These are phyloP conservation scores for Globisporangium paddicum DNA, from an alignment of 352 stramenopile genomes.

Conservation along the genomic window DNA sequence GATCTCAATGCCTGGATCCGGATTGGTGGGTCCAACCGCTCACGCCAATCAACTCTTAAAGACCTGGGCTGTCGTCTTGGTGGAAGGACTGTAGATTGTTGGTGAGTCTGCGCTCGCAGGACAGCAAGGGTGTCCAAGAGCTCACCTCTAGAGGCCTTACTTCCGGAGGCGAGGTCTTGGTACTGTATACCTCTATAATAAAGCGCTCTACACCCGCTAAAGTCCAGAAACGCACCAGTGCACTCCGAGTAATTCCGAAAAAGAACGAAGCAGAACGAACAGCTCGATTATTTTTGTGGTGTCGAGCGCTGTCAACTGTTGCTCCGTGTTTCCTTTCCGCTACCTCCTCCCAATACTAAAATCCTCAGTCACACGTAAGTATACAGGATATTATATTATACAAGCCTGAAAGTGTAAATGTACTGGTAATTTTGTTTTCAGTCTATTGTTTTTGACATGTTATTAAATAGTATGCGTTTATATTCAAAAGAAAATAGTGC, in stretches of 20 bases:
- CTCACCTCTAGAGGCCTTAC: not conserved
- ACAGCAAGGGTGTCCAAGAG: not conserved
- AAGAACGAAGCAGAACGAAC: not conserved
- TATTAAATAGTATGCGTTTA: too few relatives aligned
- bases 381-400: not conserved
- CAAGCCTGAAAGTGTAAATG: too few relatives aligned
- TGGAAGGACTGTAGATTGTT: too few relatives aligned
- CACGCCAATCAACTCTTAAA: too few relatives aligned
- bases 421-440: too few relatives aligned
- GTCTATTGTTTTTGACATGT: too few relatives aligned
- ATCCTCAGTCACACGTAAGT: not conserved
- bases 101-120: too few relatives aligned
- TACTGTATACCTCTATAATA: not conserved
- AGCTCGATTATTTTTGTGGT: slow-evolving; percentile 13
- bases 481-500: too few relatives aligned
- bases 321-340: not conserved
- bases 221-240: not conserved
- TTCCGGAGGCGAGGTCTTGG: not conserved
- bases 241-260: not conserved
- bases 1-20: too few relatives aligned
- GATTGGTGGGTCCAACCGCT: too few relatives aligned
- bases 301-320: not conserved
- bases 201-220: not conserved
- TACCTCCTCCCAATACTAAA: too few relatives aligned
- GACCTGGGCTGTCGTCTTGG: too few relatives aligned